Percentiles rank a stretch among this genome's conserved stretches.
Evolutionary conservation across 1,284 basidiomycete species (phyloP).

Genomic region (Boletus mariae): DNA sequence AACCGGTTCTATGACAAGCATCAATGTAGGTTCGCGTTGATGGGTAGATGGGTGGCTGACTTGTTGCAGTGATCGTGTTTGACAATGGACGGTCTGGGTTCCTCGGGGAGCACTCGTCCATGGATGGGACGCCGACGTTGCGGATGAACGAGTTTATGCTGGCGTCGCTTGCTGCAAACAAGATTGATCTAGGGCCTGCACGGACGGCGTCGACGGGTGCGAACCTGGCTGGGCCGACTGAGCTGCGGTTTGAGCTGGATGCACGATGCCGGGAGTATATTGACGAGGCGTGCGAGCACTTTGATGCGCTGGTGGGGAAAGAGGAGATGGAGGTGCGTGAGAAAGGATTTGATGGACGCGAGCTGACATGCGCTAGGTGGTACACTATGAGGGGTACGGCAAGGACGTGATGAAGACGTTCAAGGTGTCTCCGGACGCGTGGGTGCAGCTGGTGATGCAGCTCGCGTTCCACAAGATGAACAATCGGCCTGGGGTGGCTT

Average conservation of each 20-base stretch:
- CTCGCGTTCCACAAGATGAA: constrained; percentile 91
- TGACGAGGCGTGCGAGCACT: constrained; percentile 56
- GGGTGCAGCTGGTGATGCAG: constrained; percentile 94
- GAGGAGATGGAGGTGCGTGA: constrained; percentile 80
- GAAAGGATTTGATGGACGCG: not conserved
- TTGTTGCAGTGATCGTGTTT: constrained; percentile 75
- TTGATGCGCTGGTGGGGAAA: constrained; percentile 71
- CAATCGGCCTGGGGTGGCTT: constrained; percentile 78
- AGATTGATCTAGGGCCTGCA: constrained; percentile 65
- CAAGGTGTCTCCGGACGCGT: constrained; percentile 91
- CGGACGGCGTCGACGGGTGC: constrained; percentile 41
- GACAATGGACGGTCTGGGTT: constrained; percentile 94
- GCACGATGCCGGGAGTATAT: constrained; percentile 54
- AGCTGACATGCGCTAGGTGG: constrained; percentile 43
- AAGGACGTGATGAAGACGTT: constrained; percentile 87
- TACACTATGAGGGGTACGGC: constrained; percentile 91
- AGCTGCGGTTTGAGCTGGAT: constrained; percentile 75
- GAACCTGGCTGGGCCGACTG: constrained; percentile 55
- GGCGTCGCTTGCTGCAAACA: constrained; percentile 73
- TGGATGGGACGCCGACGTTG: constrained; percentile 95
- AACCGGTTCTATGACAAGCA: constrained; percentile 99
- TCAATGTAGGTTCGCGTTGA: constrained; percentile 51
- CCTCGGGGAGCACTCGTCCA: constrained; percentile 85
- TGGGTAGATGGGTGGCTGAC: constrained; percentile 2
- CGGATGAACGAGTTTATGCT: constrained; percentile 95